Evolutionary conservation across 305 asterid species (phyloP).

Genomic region (Rubia balearica): DNA sequence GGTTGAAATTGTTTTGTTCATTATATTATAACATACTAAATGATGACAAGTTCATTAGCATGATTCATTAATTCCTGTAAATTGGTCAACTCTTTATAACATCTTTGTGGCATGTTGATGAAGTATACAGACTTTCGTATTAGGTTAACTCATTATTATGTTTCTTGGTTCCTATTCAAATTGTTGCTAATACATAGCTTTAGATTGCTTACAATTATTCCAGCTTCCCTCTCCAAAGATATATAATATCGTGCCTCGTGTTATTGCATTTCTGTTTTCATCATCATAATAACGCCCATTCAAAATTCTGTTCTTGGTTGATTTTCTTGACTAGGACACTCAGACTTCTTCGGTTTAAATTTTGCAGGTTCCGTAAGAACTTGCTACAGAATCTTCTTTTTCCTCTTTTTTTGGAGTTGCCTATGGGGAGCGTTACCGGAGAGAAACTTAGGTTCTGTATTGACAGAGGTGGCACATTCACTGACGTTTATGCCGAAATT

Average conservation of each 20-base stretch:
- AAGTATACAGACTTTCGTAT: background rate
- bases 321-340: background rate
- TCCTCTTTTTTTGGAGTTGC: background rate
- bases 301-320: background rate
- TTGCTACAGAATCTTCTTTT: background rate
- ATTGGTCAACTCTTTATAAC: background rate
- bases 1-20: background rate
- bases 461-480: slow-evolving; percentile 97
- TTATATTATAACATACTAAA: background rate
- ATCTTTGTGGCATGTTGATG: background rate
- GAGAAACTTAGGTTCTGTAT: slow-evolving; percentile 83
- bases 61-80: background rate
- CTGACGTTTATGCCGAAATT: slow-evolving; percentile 94
- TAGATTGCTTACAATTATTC: background rate
- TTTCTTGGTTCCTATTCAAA: no score
- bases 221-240: no score
- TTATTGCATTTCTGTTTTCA: background rate
- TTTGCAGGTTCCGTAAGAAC: background rate
- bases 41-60: background rate
- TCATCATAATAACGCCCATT: background rate
- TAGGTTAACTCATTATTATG: background rate
- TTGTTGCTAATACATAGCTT: background rate
- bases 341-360: background rate
- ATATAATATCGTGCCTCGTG: background rate
- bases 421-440: slow-evolving; percentile 53